Evolutionary conservation across 2,329 filamentous ascomycete species (phyloP), one percentile per base, ranked within the genome.

Genomic region (Elsinoe necatrix): DNA sequence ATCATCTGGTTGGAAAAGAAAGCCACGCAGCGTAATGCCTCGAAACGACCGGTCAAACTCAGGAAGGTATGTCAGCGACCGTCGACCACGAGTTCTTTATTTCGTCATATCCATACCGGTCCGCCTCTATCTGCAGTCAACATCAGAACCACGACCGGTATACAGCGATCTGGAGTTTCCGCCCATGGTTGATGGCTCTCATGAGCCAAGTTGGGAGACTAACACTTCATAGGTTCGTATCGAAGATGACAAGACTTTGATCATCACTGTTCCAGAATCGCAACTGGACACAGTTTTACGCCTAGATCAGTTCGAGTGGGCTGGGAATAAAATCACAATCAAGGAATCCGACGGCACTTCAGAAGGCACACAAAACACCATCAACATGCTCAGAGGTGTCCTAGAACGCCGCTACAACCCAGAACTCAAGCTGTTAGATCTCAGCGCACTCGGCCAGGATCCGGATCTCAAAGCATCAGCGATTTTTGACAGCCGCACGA

Each of bases 391-490:
- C 58, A 82, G 83, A 62, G 72, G 74, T 14, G 84, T 96, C 60
- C 78, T 98, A 12, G 79, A 79, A 56, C 79, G 81, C 55, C 85
- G 93, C 50, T 97, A 95, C 72, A 77, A 87, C 59, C 72, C 78
- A 14, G 76, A 77, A 5, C 75, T 77, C 54, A 95, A 95, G 71
- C 75, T 96, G 0, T 79, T 97, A 37, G 84, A 95, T 66, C 81
- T 98, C 8, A 90, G 89, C n/a, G 77, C 80, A 1, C 80, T 97
- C 8, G 84, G 81, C 29, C 75, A 80, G 48, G 92, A 97, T 64
- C 73, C 82, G 1, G 81, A 84, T 58, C 79, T 97, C 3, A 76
- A 83, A 55, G 77, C 80, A 41, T 83, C 90, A 71, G 87, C 87
- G 35, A 86, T 92, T 65, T 90, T 95, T 68, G 80, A 83, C 60